Conservation (phyloP, 352 stramenopile genomes). For the Phytopythium helicoides region DNA sequence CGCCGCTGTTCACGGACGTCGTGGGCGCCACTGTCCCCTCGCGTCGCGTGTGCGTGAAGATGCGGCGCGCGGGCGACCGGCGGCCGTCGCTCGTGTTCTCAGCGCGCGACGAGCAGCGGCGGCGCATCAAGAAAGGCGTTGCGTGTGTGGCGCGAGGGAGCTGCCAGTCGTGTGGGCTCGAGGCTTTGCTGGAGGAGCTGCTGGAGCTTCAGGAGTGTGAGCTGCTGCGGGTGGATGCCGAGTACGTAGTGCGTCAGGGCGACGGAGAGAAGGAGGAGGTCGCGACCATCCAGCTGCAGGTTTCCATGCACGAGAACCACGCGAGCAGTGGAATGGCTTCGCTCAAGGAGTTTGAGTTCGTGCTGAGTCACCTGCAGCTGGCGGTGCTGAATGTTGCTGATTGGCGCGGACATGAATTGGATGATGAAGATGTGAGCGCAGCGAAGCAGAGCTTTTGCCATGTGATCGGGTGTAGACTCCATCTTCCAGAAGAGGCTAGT, state of each 20-base stretch:
- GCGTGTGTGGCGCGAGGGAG: constrained; percentile 41
- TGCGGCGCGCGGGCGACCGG: constrained; percentile 25
- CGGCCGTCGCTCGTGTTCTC: constrained; percentile 36
- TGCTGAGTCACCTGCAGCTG: constrained; percentile 57
- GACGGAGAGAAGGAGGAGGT: constrained; percentile 7
- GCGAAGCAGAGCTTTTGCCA: constrained; percentile 54
- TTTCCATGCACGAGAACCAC: constrained; percentile 37
- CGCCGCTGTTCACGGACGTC: constrained; percentile 34
- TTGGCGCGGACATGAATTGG: constrained; percentile 11
- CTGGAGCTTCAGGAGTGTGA: constrained; percentile 41
- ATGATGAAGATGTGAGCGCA: constrained; percentile 21
- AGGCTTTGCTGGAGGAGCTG: constrained; percentile 38
- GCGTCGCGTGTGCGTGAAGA: constrained; percentile 2
- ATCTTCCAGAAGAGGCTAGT: constrained; percentile 18
- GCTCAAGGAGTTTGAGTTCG: constrained; percentile 61
- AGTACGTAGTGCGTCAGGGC: constrained; percentile 54
- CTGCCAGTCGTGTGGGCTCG: no score
- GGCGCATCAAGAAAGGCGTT: constrained; percentile 27
- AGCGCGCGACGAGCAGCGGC: background rate
- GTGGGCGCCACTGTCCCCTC: no score
- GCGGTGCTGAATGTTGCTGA: constrained; percentile 30
- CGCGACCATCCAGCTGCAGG: constrained; percentile 51
- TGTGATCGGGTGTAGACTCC: constrained; percentile 61
- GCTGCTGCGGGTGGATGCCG: constrained; percentile 32
- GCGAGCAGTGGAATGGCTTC: no score